phyloP scores from a whole-genome alignment of 2,329 filamentous ascomycete genomes.

The Colletotrichum navitas region DNA sequence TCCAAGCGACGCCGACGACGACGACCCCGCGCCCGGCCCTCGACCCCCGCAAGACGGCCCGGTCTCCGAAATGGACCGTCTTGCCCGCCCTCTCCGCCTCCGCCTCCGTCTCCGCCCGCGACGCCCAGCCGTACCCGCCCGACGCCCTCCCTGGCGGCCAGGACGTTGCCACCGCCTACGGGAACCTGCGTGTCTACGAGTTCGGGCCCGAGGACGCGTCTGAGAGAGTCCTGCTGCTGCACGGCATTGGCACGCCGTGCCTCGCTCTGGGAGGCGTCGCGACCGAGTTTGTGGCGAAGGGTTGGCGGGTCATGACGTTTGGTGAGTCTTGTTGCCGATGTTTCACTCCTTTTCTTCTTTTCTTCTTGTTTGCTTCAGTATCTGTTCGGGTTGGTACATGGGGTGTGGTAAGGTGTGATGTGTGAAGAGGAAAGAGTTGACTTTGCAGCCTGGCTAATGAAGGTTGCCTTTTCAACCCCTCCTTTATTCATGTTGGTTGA shows the following conservation, averaged over 20 bases:
- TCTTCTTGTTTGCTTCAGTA: background rate
- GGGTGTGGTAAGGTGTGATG: background rate
- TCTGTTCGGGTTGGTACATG: background rate
- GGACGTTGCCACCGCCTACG: constrained; percentile 78
- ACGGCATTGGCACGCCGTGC: constrained; percentile 85
- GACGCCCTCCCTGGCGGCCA: constrained; percentile 77
- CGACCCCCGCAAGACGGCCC: constrained; percentile 33
- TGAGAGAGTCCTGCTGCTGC: constrained; percentile 79
- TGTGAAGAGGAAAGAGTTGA: background rate
- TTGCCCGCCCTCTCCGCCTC: constrained; percentile 28
- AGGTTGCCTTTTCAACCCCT: background rate
- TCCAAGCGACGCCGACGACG: constrained; percentile 43
- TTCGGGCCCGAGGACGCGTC: constrained; percentile 80
- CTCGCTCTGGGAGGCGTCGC: constrained; percentile 77
- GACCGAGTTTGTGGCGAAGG: constrained; percentile 71
- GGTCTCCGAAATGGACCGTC: constrained; percentile 38
- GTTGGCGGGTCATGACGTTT: constrained; percentile 84
- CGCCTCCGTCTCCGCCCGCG: constrained; percentile 51
- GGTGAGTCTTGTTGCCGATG: constrained; percentile 58
- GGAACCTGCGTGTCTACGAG: constrained; percentile 80
- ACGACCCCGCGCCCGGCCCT: constrained; percentile 25
- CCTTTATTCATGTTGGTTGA: background rate
- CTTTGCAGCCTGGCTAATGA: no score
- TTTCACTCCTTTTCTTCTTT: background rate
- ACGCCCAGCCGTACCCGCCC: constrained; percentile 72